Percentiles rank a stretch among this genome's conserved stretches.
These are phyloP conservation scores for Lodderomyces margitis DNA, from an alignment of 1,139 yeast genomes.

Conservation along the genomic window DNA sequence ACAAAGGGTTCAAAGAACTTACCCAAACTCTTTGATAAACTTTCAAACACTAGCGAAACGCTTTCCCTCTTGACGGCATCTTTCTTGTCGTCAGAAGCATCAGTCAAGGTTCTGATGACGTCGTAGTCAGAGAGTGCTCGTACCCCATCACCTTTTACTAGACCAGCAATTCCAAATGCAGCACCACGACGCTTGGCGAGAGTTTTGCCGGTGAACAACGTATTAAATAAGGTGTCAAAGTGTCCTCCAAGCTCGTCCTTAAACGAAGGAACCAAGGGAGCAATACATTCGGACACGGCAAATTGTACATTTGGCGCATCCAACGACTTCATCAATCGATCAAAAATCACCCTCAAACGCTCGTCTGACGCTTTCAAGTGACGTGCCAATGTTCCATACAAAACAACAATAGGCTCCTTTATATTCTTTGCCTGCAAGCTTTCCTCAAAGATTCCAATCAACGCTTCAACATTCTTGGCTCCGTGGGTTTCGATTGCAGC, in stretches of 20 bases:
- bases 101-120: slow-evolving; percentile 71
- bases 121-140: slow-evolving; percentile 72
- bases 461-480: slow-evolving; percentile 56
- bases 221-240: slow-evolving; percentile 57
- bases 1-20: slow-evolving; percentile 90
- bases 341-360: slow-evolving; percentile 64
- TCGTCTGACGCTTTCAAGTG: slow-evolving; percentile 66
- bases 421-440: slow-evolving; percentile 52
- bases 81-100: slow-evolving; percentile 86
- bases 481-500: slow-evolving; percentile 68
- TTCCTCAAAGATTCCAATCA: slow-evolving; percentile 75
- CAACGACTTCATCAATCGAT: slow-evolving; percentile 68
- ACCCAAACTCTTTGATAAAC: slow-evolving; percentile 74
- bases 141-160: slow-evolving; percentile 88
- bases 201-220: slow-evolving; percentile 51
- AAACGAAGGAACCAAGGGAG: slow-evolving; percentile 71
- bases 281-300: slow-evolving; percentile 81
- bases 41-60: slow-evolving; percentile 83
- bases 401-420: slow-evolving; percentile 77
- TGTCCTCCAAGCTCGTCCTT: slow-evolving; percentile 49
- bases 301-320: slow-evolving; percentile 86
- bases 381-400: slow-evolving; percentile 85
- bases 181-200: slow-evolving; percentile 80
- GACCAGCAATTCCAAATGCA: slow-evolving; percentile 93
- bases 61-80: slow-evolving; percentile 78